These are phyloP conservation scores for Catharanthus roseus DNA, from an alignment of 257 asterid species.

Conservation along the genomic window DNA sequence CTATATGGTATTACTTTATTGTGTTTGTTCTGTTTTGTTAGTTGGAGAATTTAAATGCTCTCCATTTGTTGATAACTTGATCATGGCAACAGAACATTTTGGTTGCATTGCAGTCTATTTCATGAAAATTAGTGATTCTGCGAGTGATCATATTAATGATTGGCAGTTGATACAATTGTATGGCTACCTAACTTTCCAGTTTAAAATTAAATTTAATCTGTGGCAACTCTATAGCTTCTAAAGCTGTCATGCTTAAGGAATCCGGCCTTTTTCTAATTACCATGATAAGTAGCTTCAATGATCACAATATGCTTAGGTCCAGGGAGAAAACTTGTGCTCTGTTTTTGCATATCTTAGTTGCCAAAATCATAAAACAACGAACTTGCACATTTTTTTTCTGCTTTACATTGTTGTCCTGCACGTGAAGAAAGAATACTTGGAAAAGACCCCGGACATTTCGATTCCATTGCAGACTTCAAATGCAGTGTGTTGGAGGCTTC, in stretches of 20 bases:
- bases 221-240: neutral
- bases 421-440: neutral
- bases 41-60: neutral
- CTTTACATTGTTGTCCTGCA: neutral
- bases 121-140: neutral
- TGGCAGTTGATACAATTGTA: no score
- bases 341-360: neutral
- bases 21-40: neutral
- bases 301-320: neutral
- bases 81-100: neutral
- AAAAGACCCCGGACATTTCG: neutral
- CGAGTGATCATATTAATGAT: slow-evolving; percentile 3
- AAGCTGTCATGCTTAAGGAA: neutral
- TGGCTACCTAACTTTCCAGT: neutral
- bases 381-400: neutral
- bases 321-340: neutral
- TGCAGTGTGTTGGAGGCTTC: neutral
- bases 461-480: neutral
- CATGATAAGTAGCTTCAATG: neutral
- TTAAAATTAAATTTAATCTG: neutral
- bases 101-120: neutral
- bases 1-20: slow-evolving; percentile 17
- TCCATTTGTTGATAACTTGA: neutral
- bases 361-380: neutral
- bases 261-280: neutral